These are phyloP conservation scores for Picea abies DNA, from an alignment of 83 land plant species.

Conservation along the genomic window DNA sequence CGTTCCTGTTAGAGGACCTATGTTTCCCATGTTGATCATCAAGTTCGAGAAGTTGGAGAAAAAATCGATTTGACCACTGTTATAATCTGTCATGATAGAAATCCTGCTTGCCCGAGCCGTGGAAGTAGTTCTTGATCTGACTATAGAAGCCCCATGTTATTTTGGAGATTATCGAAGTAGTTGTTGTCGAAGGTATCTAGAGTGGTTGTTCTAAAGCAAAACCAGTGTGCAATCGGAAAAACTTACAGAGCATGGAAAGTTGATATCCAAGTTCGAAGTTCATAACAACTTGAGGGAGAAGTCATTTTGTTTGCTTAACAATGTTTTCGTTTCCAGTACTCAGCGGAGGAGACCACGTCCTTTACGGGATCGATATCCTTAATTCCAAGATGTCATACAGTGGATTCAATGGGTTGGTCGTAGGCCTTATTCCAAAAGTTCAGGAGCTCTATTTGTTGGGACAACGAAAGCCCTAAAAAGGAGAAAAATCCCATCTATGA, in stretches of 20 bases:
- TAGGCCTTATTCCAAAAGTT: not conserved
- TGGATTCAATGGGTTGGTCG: not conserved
- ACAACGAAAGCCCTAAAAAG: not conserved
- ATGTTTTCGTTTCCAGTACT: too few relatives aligned
- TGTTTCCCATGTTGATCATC: slow-evolving; percentile 60
- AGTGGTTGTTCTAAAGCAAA: not conserved
- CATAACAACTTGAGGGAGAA: too few relatives aligned
- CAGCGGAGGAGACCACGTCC: too few relatives aligned
- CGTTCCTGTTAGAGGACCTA: slow-evolving; percentile 48
- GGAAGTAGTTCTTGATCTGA: slow-evolving; percentile 34
- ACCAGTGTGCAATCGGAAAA: too few relatives aligned
- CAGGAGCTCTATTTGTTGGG: not conserved
- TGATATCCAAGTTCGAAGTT: too few relatives aligned
- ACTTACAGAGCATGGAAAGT: too few relatives aligned
- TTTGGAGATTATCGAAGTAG: slow-evolving; percentile 53
- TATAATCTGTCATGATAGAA: slow-evolving; percentile 27
- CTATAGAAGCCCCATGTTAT: slow-evolving; percentile 43
- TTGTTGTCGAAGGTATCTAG: slow-evolving; percentile 51
- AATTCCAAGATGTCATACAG: not conserved
- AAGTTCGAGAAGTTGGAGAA: too few relatives aligned
- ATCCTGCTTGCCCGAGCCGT: slow-evolving; percentile 20
- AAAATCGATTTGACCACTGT: slow-evolving; percentile 8
- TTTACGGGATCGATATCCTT: not conserved
- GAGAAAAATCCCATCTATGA: not conserved
- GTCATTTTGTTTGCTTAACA: too few relatives aligned